Evolutionary conservation across 2,329 filamentous ascomycete genomes (phyloP).

Genomic region (Alternaria sp.): DNA sequence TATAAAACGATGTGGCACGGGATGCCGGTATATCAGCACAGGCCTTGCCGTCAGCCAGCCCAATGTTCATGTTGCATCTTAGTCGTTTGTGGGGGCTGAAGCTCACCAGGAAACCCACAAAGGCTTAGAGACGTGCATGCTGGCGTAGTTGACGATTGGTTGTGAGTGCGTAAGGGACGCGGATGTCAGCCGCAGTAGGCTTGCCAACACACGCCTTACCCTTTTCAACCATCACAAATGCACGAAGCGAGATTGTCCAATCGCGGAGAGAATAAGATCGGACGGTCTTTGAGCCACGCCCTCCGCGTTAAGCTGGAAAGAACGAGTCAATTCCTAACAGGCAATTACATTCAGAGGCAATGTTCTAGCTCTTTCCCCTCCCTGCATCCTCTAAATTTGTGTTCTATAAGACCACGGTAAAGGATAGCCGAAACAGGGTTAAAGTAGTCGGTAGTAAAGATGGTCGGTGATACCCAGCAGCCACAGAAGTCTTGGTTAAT

Average conservation of each 20-base stretch:
- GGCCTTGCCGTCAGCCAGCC: slow-evolving; percentile 14
- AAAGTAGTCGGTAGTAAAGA: background rate
- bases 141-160: slow-evolving; percentile 7
- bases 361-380: background rate
- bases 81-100: slow-evolving; percentile 5
- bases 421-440: background rate
- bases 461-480: background rate
- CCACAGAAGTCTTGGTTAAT: background rate
- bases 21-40: slow-evolving; percentile 1
- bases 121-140: background rate
- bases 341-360: background rate
- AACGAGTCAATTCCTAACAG: background rate
- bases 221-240: background rate
- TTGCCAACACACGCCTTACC: slow-evolving; percentile 9
- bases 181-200: slow-evolving; percentile 13
- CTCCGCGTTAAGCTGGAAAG: slow-evolving; percentile 1
- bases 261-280: background rate
- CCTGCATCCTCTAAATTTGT: background rate
- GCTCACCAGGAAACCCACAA: background rate
- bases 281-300: background rate
- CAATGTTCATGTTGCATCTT: slow-evolving; percentile 10
- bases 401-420: background rate
- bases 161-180: background rate
- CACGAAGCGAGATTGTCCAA: slow-evolving; percentile 2
- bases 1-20: slow-evolving; percentile 7